Evolutionary conservation across 2,329 filamentous ascomycete species (phyloP).

Genomic region (Cladorrhinum sp.): DNA sequence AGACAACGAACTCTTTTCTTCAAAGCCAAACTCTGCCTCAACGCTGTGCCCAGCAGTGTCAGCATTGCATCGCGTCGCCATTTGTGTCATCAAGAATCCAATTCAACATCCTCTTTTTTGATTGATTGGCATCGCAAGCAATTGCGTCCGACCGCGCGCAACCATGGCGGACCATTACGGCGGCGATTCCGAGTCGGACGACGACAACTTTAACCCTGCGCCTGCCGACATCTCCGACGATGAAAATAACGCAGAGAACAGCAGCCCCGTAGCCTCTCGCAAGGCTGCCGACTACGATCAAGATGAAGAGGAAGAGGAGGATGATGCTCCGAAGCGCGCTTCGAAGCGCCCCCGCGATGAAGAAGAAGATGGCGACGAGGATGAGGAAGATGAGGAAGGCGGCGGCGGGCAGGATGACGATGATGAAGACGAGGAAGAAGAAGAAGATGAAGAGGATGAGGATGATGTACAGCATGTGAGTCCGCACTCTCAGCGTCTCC

Average conservation of each 20-base stretch:
- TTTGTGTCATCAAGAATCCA: neutral
- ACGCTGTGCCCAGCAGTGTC: neutral
- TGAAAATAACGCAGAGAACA: conserved; percentile 50
- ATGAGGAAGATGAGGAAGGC: conserved; percentile 36
- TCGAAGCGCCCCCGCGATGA: conserved; percentile 35
- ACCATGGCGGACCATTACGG: conserved; percentile 51
- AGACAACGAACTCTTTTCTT: neutral
- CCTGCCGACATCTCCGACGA: conserved; percentile 72
- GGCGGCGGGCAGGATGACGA: conserved; percentile 42
- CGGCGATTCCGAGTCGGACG: conserved; percentile 70
- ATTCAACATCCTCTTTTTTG: neutral
- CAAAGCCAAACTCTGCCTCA: neutral
- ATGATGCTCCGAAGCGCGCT: conserved; percentile 27
- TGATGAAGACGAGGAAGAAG: conserved; percentile 53
- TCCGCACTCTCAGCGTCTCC: conserved; percentile 19
- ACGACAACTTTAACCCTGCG: conserved; percentile 85
- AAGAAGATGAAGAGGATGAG: conserved; percentile 62
- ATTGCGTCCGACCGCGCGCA: conserved; percentile 1
- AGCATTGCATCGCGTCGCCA: neutral
- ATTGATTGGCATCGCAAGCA: neutral
- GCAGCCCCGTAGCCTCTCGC: neutral
- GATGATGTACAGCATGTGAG: conserved; percentile 66
- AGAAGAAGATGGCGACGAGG: conserved; percentile 33
- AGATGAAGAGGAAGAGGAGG: conserved; percentile 45
- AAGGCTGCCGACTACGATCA: conserved; percentile 42